Evolutionary conservation across 345 rosid species (phyloP).

Genomic region (Salix caprea): DNA sequence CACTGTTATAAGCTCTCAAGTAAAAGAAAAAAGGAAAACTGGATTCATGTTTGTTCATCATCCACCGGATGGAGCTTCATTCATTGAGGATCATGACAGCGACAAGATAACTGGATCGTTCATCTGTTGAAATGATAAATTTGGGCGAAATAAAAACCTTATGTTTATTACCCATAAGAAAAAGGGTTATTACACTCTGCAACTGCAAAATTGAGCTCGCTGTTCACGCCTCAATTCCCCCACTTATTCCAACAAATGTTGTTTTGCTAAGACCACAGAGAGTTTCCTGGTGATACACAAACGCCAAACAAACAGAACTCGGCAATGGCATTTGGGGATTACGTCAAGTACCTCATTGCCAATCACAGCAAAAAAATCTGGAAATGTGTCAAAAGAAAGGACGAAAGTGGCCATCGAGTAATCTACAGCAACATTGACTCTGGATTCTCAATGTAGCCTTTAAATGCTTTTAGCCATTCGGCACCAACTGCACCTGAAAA

Average conservation of each 20-base stretch:
- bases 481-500: slow-evolving; percentile 83
- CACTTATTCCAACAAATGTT: neutral
- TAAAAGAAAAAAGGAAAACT: neutral
- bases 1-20: neutral
- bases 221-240: slow-evolving; percentile 1
- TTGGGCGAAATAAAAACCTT: neutral
- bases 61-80: neutral
- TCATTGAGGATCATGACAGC: neutral
- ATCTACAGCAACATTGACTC: slow-evolving; percentile 83
- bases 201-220: slow-evolving; percentile 11
- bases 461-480: slow-evolving; percentile 93
- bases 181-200: slow-evolving; percentile 21
- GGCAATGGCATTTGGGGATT: neutral
- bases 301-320: neutral
- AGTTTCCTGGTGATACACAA: neutral
- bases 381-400: neutral
- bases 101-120: neutral
- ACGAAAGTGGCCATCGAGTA: neutral
- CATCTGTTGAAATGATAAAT: neutral
- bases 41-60: neutral
- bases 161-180: neutral
- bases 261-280: neutral
- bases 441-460: slow-evolving; percentile 85
- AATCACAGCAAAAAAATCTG: neutral
- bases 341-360: neutral